Evolutionary conservation across 805 yeast species (phyloP).

Genomic region (Lachancea quebecensis): DNA sequence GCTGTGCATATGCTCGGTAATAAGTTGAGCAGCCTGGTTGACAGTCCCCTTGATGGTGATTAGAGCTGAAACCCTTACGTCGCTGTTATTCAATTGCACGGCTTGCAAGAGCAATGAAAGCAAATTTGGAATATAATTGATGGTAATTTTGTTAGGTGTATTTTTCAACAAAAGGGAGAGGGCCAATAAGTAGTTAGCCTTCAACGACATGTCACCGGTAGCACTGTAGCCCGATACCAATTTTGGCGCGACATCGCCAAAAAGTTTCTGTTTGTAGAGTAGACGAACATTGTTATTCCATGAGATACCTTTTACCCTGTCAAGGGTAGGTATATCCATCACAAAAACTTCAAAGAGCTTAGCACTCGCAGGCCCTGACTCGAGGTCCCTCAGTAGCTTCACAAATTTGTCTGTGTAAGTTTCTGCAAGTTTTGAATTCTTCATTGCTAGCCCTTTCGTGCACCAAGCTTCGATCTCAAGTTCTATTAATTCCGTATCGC

Average conservation of each 20-base stretch:
- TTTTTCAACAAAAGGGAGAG: conserved; percentile 61
- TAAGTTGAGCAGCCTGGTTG: conserved; percentile 46
- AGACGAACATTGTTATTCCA: conserved; percentile 52
- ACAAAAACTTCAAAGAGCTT: conserved; percentile 57
- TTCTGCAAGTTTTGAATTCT: conserved; percentile 39
- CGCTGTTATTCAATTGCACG: conserved; percentile 39
- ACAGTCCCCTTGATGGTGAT: conserved; percentile 52
- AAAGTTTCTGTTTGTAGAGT: conserved; percentile 76
- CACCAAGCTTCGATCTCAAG: conserved; percentile 65
- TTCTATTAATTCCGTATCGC: conserved; percentile 17
- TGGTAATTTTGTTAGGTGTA: conserved; percentile 54
- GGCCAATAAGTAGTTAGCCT: conserved; percentile 54
- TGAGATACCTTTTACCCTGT: conserved; percentile 38
- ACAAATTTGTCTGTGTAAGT: conserved; percentile 33
- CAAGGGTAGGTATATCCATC: conserved; percentile 57
- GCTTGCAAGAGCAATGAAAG: conserved; percentile 70
- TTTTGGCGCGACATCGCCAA: conserved; percentile 50
- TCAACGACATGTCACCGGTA: conserved; percentile 22
- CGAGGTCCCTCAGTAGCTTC: conserved; percentile 30
- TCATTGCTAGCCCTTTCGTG: conserved; percentile 60
- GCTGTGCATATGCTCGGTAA: conserved; percentile 47
- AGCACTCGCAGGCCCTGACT: conserved; percentile 38
- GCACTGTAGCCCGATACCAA: conserved; percentile 43
- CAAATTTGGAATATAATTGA: conserved; percentile 55
- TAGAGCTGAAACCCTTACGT: conserved; percentile 54